Percentiles rank a stretch among this genome's conserved stretches.
These are phyloP conservation scores for Nothophytophthora sp. DNA, from an alignment of 352 stramenopile genomes.

Conservation along the genomic window DNA sequence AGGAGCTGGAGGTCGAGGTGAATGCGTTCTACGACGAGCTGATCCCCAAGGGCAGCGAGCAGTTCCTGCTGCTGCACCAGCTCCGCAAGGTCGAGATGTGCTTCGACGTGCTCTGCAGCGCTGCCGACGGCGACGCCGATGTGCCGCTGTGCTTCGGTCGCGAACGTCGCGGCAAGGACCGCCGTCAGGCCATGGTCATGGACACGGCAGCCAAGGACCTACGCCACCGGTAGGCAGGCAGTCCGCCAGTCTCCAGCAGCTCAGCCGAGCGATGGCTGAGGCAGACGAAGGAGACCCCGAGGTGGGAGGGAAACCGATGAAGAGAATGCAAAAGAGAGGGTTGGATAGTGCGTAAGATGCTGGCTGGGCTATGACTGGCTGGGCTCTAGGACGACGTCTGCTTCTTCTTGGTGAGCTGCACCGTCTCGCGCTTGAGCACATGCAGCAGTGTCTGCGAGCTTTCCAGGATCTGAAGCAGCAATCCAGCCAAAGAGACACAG, in stretches of 20 bases:
- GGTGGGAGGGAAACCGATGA: constrained; percentile 1
- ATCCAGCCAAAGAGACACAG: no score
- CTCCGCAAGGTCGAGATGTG: constrained; percentile 70
- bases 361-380: no score
- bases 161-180: constrained; percentile 68
- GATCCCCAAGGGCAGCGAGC: constrained; percentile 33
- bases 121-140: constrained; percentile 26
- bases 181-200: constrained; percentile 67
- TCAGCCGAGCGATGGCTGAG: background rate
- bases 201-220: constrained; percentile 60
- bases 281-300: background rate
- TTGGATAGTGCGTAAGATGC: no score
- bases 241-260: background rate
- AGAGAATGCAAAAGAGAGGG: no score
- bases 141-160: constrained; percentile 55
- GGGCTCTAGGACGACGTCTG: constrained; percentile 87
- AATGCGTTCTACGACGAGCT: constrained; percentile 75
- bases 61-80: constrained; percentile 71
- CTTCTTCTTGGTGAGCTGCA: constrained; percentile 96
- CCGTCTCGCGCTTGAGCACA: constrained; percentile 93
- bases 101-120: constrained; percentile 54
- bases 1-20: constrained; percentile 82
- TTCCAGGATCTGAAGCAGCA: constrained; percentile 96
- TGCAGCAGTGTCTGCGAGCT: constrained; percentile 94
- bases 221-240: constrained; percentile 48